A percentile compares a stretch with the other conserved stretches of the same genome.
These are phyloP conservation scores for Gossypium davidsonii DNA, from an alignment of 441 rosid genomes.

Conservation along the genomic window DNA sequence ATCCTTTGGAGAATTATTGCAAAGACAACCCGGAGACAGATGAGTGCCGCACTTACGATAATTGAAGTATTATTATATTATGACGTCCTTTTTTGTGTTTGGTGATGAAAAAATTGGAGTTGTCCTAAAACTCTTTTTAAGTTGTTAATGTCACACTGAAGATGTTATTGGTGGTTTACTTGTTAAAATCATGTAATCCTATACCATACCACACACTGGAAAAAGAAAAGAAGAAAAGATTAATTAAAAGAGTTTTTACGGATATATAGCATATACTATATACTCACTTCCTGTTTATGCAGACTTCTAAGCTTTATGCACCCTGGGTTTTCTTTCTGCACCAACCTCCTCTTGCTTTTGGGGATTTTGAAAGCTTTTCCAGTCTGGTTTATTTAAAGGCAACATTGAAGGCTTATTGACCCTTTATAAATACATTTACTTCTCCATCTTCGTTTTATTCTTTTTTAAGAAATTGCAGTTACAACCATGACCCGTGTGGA, in stretches of 20 bases:
- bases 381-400: no score
- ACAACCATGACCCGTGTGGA: no score
- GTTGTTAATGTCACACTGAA: neutral
- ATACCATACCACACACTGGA: neutral
- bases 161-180: neutral
- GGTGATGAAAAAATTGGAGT: neutral
- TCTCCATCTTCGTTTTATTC: no score
- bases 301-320: no score
- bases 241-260: neutral
- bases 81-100: neutral
- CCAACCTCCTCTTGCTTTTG: no score
- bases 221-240: neutral
- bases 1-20: slow-evolving; percentile 1
- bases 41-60: slow-evolving; percentile 3
- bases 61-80: neutral
- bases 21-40: neutral
- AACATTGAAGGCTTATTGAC: no score
- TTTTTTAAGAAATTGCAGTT: no score
- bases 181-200: neutral
- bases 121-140: neutral
- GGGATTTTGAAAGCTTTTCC: no score
- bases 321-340: no score
- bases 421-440: no score
- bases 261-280: neutral
- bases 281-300: no score